phyloP scores from a whole-genome alignment of 441 rosid species.

The Croton setiger region DNA sequence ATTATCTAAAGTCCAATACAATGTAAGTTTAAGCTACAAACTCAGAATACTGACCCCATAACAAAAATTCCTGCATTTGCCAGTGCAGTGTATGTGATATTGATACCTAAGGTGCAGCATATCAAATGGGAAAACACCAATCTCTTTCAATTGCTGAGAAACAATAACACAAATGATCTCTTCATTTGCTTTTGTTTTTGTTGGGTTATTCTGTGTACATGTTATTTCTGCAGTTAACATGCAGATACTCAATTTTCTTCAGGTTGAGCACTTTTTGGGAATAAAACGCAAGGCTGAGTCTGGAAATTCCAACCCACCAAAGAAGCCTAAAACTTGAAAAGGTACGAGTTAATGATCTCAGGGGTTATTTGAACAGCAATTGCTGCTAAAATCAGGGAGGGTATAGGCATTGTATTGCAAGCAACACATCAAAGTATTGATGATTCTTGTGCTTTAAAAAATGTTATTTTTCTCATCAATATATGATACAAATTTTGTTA shows the following conservation, averaged over 20 bases:
- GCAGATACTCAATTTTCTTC: constrained; percentile 6
- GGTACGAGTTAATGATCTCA: neutral
- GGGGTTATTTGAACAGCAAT: neutral
- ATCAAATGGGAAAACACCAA: neutral
- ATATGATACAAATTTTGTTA: no score
- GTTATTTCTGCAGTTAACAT: neutral
- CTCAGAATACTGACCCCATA: no score
- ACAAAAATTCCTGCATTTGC: no score
- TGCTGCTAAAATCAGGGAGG: neutral
- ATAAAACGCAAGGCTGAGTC: constrained; percentile 75
- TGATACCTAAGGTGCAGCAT: no score
- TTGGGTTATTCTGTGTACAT: neutral
- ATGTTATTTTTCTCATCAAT: neutral
- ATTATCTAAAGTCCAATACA: no score
- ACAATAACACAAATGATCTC: no score
- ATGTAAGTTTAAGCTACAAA: no score
- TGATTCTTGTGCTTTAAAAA: no score
- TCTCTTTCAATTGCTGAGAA: neutral
- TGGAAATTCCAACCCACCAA: constrained; percentile 41
- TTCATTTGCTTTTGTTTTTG: neutral
- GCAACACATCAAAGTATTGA: neutral
- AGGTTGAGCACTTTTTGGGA: constrained; percentile 98
- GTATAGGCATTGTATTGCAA: neutral
- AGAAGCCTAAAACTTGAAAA: constrained; percentile 58
- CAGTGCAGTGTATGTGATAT: no score